A percentile compares a stretch with the other conserved stretches of the same genome.
phyloP scores from a whole-genome alignment of 371 early-diverging fungal species.

The Cladochytrium tenue region DNA sequence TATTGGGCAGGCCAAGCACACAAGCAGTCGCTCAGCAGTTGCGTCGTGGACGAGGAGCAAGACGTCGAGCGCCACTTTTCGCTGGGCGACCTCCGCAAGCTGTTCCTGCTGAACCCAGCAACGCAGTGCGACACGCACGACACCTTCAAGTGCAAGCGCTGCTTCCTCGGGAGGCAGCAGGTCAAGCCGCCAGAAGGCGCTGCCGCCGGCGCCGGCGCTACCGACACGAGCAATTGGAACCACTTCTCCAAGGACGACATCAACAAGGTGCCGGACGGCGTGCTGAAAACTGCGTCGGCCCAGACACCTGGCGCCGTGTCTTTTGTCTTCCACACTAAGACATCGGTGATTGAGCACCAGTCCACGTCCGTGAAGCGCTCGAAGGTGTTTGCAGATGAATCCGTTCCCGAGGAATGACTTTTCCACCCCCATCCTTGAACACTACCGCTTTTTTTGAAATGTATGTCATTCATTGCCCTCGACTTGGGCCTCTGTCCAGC shows the following conservation, averaged over 20 bases:
- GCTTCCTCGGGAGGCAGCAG: slow-evolving; percentile 79
- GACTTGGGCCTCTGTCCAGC: no score
- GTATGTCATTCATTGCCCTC: no score
- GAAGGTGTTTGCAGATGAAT: no score
- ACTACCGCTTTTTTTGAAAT: no score
- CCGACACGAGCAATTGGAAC: slow-evolving; percentile 74
- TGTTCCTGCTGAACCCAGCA: slow-evolving; percentile 76
- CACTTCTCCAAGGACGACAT: slow-evolving; percentile 75
- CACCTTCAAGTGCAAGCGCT: slow-evolving; percentile 90
- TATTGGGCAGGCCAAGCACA: slow-evolving; percentile 51
- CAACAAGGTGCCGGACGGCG: slow-evolving; percentile 67
- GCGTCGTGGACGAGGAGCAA: slow-evolving; percentile 88
- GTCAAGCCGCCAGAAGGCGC: slow-evolving; percentile 46
- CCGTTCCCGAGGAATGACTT: no score
- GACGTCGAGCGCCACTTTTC: slow-evolving; percentile 93
- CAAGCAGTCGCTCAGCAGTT: slow-evolving; percentile 76
- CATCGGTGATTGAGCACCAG: no score
- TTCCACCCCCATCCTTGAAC: no score
- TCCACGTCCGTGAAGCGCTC: no score
- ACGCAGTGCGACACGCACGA: slow-evolving; percentile 93
- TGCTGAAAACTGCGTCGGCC: slow-evolving; percentile 71
- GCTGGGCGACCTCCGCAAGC: slow-evolving; percentile 80
- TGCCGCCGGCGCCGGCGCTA: slow-evolving; percentile 53
- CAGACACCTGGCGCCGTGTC: no score
- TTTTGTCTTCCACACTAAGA: no score